A percentile compares a stretch with the other conserved stretches of the same genome.
phyloP scores from a whole-genome alignment of 2,329 filamentous ascomycete species.

The Clarireedia sp. region DNA sequence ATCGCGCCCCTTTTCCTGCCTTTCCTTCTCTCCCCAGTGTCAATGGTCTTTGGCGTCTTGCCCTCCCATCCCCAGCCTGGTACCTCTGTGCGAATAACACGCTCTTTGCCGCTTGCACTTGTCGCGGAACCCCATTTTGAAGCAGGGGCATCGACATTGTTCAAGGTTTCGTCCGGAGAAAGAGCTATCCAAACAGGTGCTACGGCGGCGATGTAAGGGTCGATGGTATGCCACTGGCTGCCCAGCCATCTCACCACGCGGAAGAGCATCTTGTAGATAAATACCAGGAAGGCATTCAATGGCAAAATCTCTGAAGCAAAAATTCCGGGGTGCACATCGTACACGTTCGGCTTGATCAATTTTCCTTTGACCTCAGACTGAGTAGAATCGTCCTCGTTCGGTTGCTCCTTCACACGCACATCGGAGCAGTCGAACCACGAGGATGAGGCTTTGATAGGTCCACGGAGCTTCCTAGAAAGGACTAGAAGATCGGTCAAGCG shows the following conservation, averaged over 20 bases:
- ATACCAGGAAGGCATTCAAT: constrained; percentile 60
- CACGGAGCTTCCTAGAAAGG: constrained; percentile 63
- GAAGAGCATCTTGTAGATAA: constrained; percentile 59
- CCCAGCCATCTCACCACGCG: constrained; percentile 69
- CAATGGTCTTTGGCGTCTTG: constrained; percentile 36
- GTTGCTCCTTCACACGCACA: constrained; percentile 6
- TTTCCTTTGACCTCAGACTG: constrained; percentile 13
- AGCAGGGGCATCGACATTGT: constrained; percentile 45
- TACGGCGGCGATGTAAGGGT: constrained; percentile 68
- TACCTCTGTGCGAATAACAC: constrained; percentile 71
- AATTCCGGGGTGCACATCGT: constrained; percentile 80
- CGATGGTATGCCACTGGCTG: constrained; percentile 78
- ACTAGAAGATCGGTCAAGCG: constrained; percentile 76
- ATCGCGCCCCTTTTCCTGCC: constrained; percentile 51
- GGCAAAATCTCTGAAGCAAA: constrained; percentile 76
- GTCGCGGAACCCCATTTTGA: constrained; percentile 82
- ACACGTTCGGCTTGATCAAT: constrained; percentile 52
- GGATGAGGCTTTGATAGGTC: constrained; percentile 47
- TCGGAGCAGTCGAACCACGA: constrained; percentile 44
- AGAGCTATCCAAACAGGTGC: constrained; percentile 74
- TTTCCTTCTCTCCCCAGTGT: constrained; percentile 40
- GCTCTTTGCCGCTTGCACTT: constrained; percentile 47
- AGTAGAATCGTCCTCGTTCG: constrained; percentile 18
- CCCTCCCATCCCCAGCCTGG: constrained; percentile 77
- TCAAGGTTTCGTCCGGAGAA: constrained; percentile 53